Evolutionary conservation across 768 basidiomycete species (phyloP).

Genomic region (Termitomyces titanicus): DNA sequence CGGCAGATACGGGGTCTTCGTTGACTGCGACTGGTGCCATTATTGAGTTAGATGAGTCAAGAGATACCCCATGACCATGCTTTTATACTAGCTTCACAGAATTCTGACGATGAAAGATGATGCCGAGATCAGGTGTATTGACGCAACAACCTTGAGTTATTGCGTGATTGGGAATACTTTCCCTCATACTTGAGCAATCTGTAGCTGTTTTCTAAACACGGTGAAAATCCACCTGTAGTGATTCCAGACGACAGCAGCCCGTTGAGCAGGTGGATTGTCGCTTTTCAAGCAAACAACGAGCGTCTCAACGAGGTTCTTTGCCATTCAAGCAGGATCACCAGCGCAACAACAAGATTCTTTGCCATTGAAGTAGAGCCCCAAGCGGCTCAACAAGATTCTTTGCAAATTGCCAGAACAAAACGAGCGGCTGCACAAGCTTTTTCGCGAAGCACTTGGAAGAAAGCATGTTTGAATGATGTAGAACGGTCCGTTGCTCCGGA

Average conservation of each 20-base stretch:
- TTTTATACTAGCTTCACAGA: neutral
- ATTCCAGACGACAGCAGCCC: neutral
- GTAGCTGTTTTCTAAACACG: neutral
- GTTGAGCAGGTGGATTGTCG: too few relatives aligned
- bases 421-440: too few relatives aligned
- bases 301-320: neutral
- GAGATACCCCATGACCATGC: neutral
- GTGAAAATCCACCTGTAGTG: neutral
- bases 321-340: too few relatives aligned
- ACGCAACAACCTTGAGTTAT: neutral
- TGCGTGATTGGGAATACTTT: constrained; percentile 1
- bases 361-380: too few relatives aligned
- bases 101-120: neutral
- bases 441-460: too few relatives aligned
- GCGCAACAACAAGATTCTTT: too few relatives aligned
- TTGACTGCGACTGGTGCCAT: constrained; percentile 19
- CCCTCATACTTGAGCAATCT: neutral
- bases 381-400: too few relatives aligned
- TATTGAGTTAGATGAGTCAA: constrained; percentile 7
- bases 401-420: too few relatives aligned
- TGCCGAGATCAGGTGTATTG: neutral
- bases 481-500: too few relatives aligned
- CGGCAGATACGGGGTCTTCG: constrained; percentile 3
- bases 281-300: neutral
- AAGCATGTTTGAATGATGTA: too few relatives aligned